A percentile compares a stretch with the other conserved stretches of the same genome.
Evolutionary conservation across 2,329 filamentous ascomycete species (phyloP).

Genomic region (Ampelomyces quisqualis): DNA sequence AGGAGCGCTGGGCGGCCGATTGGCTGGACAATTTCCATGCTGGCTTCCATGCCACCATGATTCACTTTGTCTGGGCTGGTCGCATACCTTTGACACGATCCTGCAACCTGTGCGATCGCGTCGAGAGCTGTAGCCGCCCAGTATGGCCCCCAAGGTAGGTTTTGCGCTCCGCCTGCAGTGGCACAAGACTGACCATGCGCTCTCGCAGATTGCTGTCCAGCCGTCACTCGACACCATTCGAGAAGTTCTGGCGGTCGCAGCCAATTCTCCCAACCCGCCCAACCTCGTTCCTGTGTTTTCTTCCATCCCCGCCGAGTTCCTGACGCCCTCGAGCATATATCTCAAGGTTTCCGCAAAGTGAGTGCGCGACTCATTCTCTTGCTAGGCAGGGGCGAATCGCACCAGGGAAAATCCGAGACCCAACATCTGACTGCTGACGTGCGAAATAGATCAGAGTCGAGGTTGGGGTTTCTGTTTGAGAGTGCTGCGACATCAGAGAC

Average conservation of each 20-base stretch:
- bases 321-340: conserved; percentile 94
- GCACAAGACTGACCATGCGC: conserved; percentile 32
- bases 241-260: conserved; percentile 56
- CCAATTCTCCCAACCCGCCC: conserved; percentile 58
- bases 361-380: conserved; percentile 43
- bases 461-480: conserved; percentile 92
- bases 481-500: conserved; percentile 89
- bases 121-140: conserved; percentile 2
- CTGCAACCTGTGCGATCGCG: conserved; percentile 1
- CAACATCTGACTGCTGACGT: no score
- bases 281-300: conserved; percentile 82
- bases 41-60: conserved; percentile 11
- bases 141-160: conserved; percentile 34
- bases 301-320: conserved; percentile 84
- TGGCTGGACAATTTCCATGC: conserved; percentile 13
- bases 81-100: not conserved
- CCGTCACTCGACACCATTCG: conserved; percentile 63
- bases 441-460: conserved; percentile 57
- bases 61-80: conserved; percentile 9
- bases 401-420: no score
- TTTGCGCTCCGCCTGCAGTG: conserved; percentile 5
- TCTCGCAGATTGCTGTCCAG: conserved; percentile 51
- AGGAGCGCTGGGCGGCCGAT: conserved; percentile 12
- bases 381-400: not conserved
- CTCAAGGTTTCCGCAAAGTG: conserved; percentile 80